Percentiles rank a stretch among this genome's conserved stretches.
Conservation (phyloP, 169 alveolate species). For the Eimeria mitis region DNA sequence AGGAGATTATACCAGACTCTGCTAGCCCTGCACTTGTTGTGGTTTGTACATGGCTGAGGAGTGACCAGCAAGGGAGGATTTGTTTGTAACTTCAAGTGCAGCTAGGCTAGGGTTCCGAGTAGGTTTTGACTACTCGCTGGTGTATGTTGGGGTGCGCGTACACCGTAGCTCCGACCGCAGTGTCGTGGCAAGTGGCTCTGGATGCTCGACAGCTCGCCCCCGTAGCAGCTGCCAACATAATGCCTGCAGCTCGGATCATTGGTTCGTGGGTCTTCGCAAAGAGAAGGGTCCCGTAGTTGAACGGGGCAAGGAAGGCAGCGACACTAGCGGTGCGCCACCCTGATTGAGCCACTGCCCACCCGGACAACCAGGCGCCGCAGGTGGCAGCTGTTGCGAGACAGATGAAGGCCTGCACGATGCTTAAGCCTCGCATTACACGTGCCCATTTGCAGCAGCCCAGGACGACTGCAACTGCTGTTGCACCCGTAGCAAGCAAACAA, state of each 20-base stretch:
- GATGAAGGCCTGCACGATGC: constrained; percentile 48
- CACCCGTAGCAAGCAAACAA: neutral
- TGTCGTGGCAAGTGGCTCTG: constrained; percentile 70
- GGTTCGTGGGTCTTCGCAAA: constrained; percentile 48
- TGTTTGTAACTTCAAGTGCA: neutral
- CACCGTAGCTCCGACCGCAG: constrained; percentile 52
- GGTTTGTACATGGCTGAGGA: neutral
- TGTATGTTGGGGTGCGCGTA: neutral
- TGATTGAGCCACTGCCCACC: constrained; percentile 56
- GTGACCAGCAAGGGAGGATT: neutral
- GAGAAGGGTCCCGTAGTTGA: constrained; percentile 56
- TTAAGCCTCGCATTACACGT: constrained; percentile 5
- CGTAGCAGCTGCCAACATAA: constrained; percentile 36
- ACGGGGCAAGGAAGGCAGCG: neutral
- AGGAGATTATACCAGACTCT: neutral
- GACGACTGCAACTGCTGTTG: constrained; percentile 7
- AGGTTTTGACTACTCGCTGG: neutral
- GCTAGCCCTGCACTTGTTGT: neutral
- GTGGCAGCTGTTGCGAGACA: constrained; percentile 8
- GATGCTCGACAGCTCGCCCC: constrained; percentile 34
- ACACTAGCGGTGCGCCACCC: neutral
- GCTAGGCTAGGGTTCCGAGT: neutral
- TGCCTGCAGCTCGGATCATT: constrained; percentile 43
- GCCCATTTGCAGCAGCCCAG: constrained; percentile 72
- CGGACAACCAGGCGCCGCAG: constrained; percentile 32